These are phyloP conservation scores for Verbena officinalis DNA, from an alignment of 257 asterid species.

Conservation along the genomic window DNA sequence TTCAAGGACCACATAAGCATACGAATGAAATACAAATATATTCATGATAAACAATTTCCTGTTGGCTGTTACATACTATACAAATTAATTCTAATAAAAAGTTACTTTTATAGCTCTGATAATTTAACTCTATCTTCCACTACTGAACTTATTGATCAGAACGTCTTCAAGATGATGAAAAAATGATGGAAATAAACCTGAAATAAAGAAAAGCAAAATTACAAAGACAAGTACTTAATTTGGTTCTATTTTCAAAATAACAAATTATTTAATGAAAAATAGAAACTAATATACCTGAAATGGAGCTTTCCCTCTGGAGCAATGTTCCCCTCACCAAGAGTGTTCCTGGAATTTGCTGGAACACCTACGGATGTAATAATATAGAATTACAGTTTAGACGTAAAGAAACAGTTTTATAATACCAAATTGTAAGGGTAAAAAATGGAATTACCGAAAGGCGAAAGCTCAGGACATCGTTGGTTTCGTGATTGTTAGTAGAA, in stretches of 20 bases:
- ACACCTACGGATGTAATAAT: constrained; percentile 51
- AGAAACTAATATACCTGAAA: constrained; percentile 47
- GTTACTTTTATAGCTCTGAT: too few species aligned
- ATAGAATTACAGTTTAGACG: neutral
- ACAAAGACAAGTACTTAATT: neutral
- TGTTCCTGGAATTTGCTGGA: constrained; percentile 89
- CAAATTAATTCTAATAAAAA: neutral
- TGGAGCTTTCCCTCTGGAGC: constrained; percentile 54
- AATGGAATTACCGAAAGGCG: constrained; percentile 62
- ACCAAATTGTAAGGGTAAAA: neutral
- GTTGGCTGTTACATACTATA: neutral
- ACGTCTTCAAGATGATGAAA: constrained; percentile 60
- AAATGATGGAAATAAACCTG: constrained; percentile 57
- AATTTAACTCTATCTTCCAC: constrained; percentile 28
- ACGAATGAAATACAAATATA: too few species aligned
- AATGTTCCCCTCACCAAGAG: constrained; percentile 69
- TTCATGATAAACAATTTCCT: neutral
- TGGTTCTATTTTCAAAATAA: constrained; percentile 1
- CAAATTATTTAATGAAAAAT: neutral
- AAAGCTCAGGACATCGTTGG: constrained; percentile 44
- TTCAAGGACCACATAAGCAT: too few species aligned
- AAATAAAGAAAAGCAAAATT: constrained; percentile 2
- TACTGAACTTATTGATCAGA: constrained; percentile 47
- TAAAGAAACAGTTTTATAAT: neutral
- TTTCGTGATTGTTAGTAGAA: constrained; percentile 23